These are phyloP conservation scores for Metschnikowia peoriensis DNA, from an alignment of 805 yeast genomes.

Conservation along the genomic window DNA sequence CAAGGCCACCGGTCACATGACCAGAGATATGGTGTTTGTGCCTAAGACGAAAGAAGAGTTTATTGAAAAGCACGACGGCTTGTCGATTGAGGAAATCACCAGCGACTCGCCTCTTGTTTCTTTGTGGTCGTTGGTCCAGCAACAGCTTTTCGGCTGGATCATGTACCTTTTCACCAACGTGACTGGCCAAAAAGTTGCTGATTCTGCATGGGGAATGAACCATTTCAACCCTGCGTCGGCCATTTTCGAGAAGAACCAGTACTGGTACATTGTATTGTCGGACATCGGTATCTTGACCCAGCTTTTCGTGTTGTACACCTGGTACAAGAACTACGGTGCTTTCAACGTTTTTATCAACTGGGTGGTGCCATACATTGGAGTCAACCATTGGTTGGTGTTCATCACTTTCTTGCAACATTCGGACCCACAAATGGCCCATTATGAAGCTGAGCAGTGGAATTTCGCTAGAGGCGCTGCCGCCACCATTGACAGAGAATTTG, in stretches of 20 bases:
- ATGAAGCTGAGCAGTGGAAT: constrained; percentile 72
- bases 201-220: constrained; percentile 47
- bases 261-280: constrained; percentile 65
- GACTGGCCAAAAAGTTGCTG: constrained; percentile 66
- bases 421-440: constrained; percentile 77
- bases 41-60: constrained; percentile 67
- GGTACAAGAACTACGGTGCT: constrained; percentile 61
- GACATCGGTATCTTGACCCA: constrained; percentile 69
- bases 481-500: constrained; percentile 81
- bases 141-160: constrained; percentile 80
- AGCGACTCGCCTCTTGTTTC: constrained; percentile 77
- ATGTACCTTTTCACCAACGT: constrained; percentile 65
- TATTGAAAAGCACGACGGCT: constrained; percentile 35
- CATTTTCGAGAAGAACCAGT: constrained; percentile 69
- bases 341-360: constrained; percentile 66
- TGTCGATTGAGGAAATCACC: constrained; percentile 50
- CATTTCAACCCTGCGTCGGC: constrained; percentile 77
- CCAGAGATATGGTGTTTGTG: constrained; percentile 82
- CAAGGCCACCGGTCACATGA: constrained; percentile 82
- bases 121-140: constrained; percentile 52
- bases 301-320: constrained; percentile 51
- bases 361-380: constrained; percentile 73
- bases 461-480: constrained; percentile 90
- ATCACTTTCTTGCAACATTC: constrained; percentile 85
- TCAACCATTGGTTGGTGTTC: constrained; percentile 88